Percentiles rank a stretch among this genome's conserved stretches.
Conservation (phyloP, 2,329 filamentous ascomycete genomes). For the Xylaria arbuscula region DNA sequence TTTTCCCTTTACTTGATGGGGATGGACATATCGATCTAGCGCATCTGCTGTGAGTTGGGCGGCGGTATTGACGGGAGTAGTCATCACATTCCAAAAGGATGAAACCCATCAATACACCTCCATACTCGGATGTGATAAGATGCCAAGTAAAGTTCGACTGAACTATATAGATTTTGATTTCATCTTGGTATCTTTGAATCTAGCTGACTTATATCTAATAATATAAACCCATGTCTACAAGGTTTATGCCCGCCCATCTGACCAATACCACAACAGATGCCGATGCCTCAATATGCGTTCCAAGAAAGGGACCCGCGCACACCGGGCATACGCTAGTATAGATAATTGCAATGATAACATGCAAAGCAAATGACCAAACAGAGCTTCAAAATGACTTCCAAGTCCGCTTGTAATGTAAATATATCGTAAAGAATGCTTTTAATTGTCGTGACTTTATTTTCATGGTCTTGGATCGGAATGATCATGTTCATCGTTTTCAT, state of each 20-base stretch:
- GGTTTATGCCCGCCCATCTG: background rate
- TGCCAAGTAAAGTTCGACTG: background rate
- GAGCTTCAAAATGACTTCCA: background rate
- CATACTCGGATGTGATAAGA: no score
- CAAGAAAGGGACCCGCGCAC: background rate
- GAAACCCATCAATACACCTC: no score
- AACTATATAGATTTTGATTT: background rate
- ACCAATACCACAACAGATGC: background rate
- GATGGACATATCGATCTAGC: conserved; percentile 65
- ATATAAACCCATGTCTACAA: conserved; percentile 4
- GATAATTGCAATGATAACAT: background rate
- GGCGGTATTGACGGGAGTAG: background rate
- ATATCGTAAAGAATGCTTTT: background rate
- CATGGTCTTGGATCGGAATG: conserved; percentile 12
- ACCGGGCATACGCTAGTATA: background rate
- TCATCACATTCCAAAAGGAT: background rate
- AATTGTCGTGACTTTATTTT: background rate
- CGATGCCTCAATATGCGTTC: background rate
- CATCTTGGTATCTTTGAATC: background rate
- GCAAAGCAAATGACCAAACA: background rate
- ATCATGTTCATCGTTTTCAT: conserved; percentile 41
- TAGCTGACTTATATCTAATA: conserved; percentile 6
- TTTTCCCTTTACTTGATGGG: conserved; percentile 63
- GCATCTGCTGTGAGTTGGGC: conserved; percentile 38
- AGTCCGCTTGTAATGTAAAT: background rate